Percentiles rank a stretch among this genome's conserved stretches.
phyloP scores from a whole-genome alignment of 2,329 filamentous ascomycete genomes.

The Cytospora piceae region DNA sequence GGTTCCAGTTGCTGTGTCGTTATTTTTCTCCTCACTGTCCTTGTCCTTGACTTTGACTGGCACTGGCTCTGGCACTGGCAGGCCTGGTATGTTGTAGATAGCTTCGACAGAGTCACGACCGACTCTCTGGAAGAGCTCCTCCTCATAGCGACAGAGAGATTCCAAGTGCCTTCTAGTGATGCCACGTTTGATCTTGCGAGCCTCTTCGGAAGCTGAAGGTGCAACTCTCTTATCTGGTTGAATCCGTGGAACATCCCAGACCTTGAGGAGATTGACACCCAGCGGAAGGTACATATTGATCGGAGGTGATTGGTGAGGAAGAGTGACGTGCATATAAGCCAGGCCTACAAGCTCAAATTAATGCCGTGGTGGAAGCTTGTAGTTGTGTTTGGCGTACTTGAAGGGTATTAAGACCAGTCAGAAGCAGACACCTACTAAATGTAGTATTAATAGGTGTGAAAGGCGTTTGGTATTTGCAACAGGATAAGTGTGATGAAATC shows the following conservation, averaged over 20 bases:
- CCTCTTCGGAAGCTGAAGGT: constrained; percentile 6
- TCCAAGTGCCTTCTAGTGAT: constrained; percentile 10
- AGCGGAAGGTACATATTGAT: constrained; percentile 14
- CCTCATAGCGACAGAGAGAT: constrained; percentile 4
- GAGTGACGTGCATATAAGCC: background rate
- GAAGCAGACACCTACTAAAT: too few relatives aligned
- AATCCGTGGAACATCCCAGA: constrained; percentile 1
- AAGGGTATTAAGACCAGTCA: too few relatives aligned
- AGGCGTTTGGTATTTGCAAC: too few relatives aligned
- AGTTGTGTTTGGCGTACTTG: too few relatives aligned
- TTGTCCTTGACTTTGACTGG: background rate
- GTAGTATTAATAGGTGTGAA: too few relatives aligned
- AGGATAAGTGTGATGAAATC: too few relatives aligned
- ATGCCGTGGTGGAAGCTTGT: background rate
- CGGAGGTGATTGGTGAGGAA: too few relatives aligned
- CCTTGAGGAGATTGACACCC: background rate
- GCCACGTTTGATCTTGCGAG: constrained; percentile 5
- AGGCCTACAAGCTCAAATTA: background rate
- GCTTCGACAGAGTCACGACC: background rate
- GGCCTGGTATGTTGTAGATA: background rate
- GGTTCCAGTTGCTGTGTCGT: background rate
- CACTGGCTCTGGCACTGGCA: background rate
- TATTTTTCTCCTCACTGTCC: background rate
- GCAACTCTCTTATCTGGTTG: constrained; percentile 7
- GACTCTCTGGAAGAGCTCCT: background rate